Base-by-base conservation (phyloP, 1,284 basidiomycete genomes). In the Apiotrichum gracile region DNA sequence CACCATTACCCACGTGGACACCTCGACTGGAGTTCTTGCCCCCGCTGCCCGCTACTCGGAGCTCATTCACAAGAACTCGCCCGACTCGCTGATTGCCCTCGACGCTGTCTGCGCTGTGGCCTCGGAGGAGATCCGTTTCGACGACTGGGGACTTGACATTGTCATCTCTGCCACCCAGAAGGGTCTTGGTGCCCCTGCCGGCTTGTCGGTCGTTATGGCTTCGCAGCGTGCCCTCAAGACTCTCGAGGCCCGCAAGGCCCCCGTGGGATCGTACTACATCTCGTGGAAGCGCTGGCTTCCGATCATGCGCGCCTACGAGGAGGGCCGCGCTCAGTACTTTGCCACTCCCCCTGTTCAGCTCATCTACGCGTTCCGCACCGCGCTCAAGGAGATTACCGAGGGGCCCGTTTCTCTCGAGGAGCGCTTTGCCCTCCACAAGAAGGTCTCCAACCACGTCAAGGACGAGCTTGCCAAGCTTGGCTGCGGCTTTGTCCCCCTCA, bases 101-200 rank as follows among this genome's bases (percentile, higher is more conserved):
- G 94, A 98, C 70, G 91, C 85, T 39, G 96, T 98, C 27, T 98
- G 96, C 78, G 86, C 91, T 8, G 92, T 97, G 14, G 94, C 88
- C 0, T 92, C 87, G 63, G 94, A 98, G 74, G 91, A 97, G 75
- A 94, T 98, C 66, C 84, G 81, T 52, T 86, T 97, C 79, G 94
- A 97, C 64, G 86, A 83, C 17, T 98, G 94, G 96, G 85, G 83
- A 26, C 80, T 98, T 54, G 96, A 98, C 66, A 83, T 93, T 29
- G 85, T 97, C 42, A 73, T 97, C 48, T 84, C 87, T 16, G 94
- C 92, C 13, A 88, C 87, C 54, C 94, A 98, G 75, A 98, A 98
- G 76, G 94, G 96, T 45, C 82, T 98, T 26, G 89, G 93, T 39
- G 85, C 85, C 9, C 96, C 96, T n/a, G 93, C 94, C 17, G 94